Percentiles rank a stretch among this genome's conserved stretches.
Conservation (phyloP, 2,329 filamentous ascomycete species). For the Aspergillus sp. region DNA sequence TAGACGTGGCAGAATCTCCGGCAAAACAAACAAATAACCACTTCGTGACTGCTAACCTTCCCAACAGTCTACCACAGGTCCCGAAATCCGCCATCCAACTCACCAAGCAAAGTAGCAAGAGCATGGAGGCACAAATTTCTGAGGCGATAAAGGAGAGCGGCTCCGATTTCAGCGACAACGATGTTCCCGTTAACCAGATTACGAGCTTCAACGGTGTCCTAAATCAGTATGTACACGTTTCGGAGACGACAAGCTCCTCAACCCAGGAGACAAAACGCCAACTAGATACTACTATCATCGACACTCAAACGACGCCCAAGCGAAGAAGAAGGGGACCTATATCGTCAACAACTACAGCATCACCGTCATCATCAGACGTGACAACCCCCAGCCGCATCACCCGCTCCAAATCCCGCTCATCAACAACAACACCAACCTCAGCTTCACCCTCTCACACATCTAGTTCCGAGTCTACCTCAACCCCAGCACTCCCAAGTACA, state of each 20-base stretch:
- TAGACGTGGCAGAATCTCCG: neutral
- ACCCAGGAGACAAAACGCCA: constrained; percentile 3
- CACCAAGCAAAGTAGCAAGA: neutral
- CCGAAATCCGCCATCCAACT: neutral
- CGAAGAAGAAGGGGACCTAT: constrained; percentile 9
- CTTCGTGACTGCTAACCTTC: neutral
- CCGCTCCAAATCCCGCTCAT: constrained; percentile 1
- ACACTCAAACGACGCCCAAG: constrained; percentile 12
- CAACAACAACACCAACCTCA: neutral
- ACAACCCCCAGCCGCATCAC: constrained; percentile 4
- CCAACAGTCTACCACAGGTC: neutral
- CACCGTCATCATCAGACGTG: constrained; percentile 18
- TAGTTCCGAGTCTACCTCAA: neutral
- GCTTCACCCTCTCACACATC: neutral
- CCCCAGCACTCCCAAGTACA: neutral
- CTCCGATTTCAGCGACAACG: constrained; percentile 8
- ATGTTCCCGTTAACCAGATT: constrained; percentile 33
- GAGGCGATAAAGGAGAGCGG: neutral
- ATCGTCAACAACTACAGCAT: neutral
- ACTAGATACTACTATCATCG: neutral
- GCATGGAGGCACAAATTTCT: constrained; percentile 3
- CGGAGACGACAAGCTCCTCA: constrained; percentile 2
- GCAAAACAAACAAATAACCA: neutral
- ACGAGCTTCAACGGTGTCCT: constrained; percentile 39
- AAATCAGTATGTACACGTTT: constrained; percentile 32